Base-by-base conservation (phyloP, 352 stramenopile genomes). In the Phytophthora sojae region DNA sequence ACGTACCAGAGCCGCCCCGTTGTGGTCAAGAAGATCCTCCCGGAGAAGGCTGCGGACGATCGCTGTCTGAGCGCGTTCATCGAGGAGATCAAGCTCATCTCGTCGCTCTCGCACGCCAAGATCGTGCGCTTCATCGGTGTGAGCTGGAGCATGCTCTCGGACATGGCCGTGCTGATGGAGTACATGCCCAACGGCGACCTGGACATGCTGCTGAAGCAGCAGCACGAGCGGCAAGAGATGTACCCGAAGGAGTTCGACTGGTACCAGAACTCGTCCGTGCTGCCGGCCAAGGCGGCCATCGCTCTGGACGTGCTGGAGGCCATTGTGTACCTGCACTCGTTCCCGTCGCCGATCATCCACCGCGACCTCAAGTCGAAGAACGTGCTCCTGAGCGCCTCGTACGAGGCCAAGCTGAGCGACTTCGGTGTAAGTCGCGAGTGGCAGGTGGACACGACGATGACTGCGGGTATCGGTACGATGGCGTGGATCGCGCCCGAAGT, bases 401-500 rank as follows among this genome's bases (percentile, higher is more conserved):
- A 87, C 60, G 81, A 89, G 53, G 86, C 88, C 23, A 96, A 96
- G 67, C 63, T 95, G 52, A 94, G 80, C 42, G 86, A 96, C 64
- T 96, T 96, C 72, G 89, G 89, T n/a, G 77, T 93, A 61, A 93
- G 83, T 67, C 83, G 83, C 15, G 85, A 94, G 70, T 90, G 84
- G 85, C 77, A 82, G 32, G 83, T 93, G 45, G 86, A 96, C 42
- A 82, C 77, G 0, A 95, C 89, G 0, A 94, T 94, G 87, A 94
- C 89, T 6, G 87, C 84, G 6, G 87, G 85, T 7, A 93, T 94
- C 37, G 89, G 87, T n/a, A 95, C 87, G 45, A 91, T 96, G 79
- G 88, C 88, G 39, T 96, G 86, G 86, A 94, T 96, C 68, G 85
- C 88, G 2, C 89, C 89, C 0, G 86, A 96, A 64, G 83, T 96